Evolutionary conservation across 2,329 filamentous ascomycete genomes (phyloP).

Genomic region (Pseudomassariella vexata): DNA sequence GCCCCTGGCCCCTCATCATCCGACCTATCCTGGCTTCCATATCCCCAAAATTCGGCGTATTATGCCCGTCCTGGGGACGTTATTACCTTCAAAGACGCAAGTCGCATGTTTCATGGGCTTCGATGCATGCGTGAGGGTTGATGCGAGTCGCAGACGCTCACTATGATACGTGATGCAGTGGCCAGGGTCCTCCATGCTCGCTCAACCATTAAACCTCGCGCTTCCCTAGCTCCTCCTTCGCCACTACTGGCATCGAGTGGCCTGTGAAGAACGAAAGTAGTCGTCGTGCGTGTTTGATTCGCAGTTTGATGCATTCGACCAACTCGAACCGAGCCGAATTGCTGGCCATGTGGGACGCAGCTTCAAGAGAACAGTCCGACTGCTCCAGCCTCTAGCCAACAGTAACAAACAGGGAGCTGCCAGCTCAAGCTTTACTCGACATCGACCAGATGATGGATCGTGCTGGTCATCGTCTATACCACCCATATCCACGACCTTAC

Average conservation of each 20-base stretch:
- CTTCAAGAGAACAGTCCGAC: constrained; percentile 8
- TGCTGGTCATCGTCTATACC: constrained; percentile 13
- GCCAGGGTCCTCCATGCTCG: constrained; percentile 19
- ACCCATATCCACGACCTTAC: constrained; percentile 9
- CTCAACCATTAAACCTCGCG: constrained; percentile 14
- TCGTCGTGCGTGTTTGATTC: constrained; percentile 9
- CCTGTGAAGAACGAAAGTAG: constrained; percentile 11
- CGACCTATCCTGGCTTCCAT: constrained; percentile 11
- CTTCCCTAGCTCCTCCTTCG: constrained; percentile 14
- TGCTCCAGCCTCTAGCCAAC: constrained; percentile 17
- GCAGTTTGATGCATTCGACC: constrained; percentile 8
- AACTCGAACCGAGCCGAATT: constrained; percentile 15
- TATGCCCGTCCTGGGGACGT: constrained; percentile 10
- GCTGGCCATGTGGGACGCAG: constrained; percentile 23
- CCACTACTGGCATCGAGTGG: constrained; percentile 17
- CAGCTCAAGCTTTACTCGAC: constrained; percentile 9
- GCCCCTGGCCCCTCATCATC: constrained; percentile 20
- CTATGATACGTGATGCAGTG: constrained; percentile 25
- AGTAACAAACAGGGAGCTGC: constrained; percentile 8
- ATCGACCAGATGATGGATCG: constrained; percentile 18
- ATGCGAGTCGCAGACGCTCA: constrained; percentile 23
- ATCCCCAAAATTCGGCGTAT: neutral
- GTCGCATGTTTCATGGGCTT: constrained; percentile 28
- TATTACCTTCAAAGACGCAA: constrained; percentile 16
- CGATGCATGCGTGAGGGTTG: constrained; percentile 16